A percentile compares a stretch with the other conserved stretches of the same genome.
These are phyloP conservation scores for Digitaria exilis DNA, from an alignment of 202 grass and related monocot species.

Conservation along the genomic window DNA sequence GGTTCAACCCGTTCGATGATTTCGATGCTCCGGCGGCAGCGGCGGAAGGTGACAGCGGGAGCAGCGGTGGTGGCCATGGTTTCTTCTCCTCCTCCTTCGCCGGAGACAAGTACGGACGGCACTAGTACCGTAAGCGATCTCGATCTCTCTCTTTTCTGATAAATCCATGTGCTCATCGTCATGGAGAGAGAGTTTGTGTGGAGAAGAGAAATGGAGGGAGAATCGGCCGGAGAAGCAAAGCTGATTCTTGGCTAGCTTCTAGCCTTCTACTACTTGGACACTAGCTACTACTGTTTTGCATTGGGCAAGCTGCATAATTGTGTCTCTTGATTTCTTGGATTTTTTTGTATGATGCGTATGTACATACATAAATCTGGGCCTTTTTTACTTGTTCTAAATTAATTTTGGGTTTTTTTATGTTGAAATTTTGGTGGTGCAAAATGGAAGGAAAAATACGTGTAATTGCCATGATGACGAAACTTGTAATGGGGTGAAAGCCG, in stretches of 20 bases:
- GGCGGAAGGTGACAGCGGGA: constrained; percentile 20
- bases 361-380: constrained; percentile 37
- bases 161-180: no score
- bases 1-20: constrained; percentile 62
- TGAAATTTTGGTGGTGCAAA: constrained; percentile 30
- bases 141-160: no score
- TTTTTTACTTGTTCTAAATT: constrained; percentile 1
- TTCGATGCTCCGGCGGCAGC: constrained; percentile 22
- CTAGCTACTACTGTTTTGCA: constrained; percentile 39
- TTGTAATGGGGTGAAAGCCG: constrained; percentile 19
- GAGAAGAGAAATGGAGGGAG: constrained; percentile 17
- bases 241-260: constrained; percentile 23
- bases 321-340: constrained; percentile 29
- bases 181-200: constrained; percentile 17
- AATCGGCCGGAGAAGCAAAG: constrained; percentile 21
- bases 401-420: not conserved
- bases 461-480: constrained; percentile 15
- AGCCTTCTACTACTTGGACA: constrained; percentile 37
- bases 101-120: constrained; percentile 49
- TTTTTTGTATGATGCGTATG: constrained; percentile 15
- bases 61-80: constrained; percentile 24
- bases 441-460: not conserved
- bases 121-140: constrained; percentile 39
- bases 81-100: constrained; percentile 51
- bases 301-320: constrained; percentile 36